Percentiles rank a stretch among this genome's conserved stretches.
Conservation (phyloP, 495 filamentous ascomycete genomes). For the Penicillium maclennaniae region DNA sequence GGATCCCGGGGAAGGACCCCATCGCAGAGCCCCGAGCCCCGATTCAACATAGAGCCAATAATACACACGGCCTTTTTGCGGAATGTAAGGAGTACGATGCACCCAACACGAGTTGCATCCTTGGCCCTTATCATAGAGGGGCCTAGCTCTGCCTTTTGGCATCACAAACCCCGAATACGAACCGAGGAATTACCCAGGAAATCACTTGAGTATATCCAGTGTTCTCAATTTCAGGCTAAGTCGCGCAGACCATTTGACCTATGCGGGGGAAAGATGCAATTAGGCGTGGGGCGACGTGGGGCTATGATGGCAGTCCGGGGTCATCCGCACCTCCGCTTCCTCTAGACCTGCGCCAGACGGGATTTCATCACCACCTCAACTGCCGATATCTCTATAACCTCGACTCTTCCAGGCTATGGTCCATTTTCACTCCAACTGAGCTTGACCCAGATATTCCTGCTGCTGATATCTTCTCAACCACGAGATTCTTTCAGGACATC, state of each 20-base stretch:
- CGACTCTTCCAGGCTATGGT: not conserved
- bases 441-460: too few species aligned
- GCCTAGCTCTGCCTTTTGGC: not conserved
- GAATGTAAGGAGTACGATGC: not conserved
- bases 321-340: not conserved
- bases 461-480: not conserved
- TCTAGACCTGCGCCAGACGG: not conserved
- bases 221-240: not conserved
- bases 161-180: not conserved
- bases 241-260: not conserved
- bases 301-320: not conserved
- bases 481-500: not conserved
- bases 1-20: not conserved
- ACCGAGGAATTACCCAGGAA: not conserved
- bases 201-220: not conserved
- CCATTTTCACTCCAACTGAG: not conserved
- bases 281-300: slow-evolving; percentile 3
- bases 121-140: too few species aligned
- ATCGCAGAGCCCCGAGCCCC: not conserved
- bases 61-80: not conserved
- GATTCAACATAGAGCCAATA: not conserved
- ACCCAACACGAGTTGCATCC: not conserved
- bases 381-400: not conserved
- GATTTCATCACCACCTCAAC: not conserved
- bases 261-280: not conserved